Evolutionary conservation across 495 filamentous ascomycete genomes (phyloP), one percentile per base, ranked within the genome.

Genomic region (Aspergillus sclerotiicarbonarius): DNA sequence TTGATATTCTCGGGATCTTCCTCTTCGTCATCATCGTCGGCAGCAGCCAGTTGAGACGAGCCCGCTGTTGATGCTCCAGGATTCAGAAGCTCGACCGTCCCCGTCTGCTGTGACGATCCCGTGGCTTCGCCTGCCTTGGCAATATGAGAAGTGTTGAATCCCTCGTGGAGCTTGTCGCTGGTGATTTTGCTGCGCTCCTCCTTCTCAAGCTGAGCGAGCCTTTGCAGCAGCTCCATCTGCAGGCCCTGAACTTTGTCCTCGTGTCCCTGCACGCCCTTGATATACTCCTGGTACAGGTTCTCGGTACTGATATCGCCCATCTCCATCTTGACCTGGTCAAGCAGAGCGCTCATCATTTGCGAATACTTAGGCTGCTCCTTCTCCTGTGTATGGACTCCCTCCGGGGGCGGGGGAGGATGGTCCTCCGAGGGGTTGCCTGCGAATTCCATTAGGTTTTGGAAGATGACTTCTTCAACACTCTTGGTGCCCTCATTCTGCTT

Each of bases 271-370:
- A 98, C 80, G 54, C 92, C 91, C 29, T 82, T 79, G 25, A 91
- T 75, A 75, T 92, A 96, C 48, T 77, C 86, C 29, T 84, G 75
- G 61, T 87, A 87, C 32, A 87, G 76, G 59, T 87, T 82, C 32
- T 84, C 74, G 4, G 75, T 76, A 10, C 81, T 80, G 53, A 85
- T 83, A 54, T 90, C 86, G 41, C 90, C 90, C 13, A 96, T 80
- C 43, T 91, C 86, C 70, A 89, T 89, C 77, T 97, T 98, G 29
- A 98, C 92, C 68, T 96, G 90, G 64, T 98, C 94, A 7, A 97
- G 82, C 60, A 98, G 63, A 6, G 86, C 82, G 30, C 90, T 88
- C 88, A 98, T 92, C 94, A 98, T 98, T 75, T 91, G 88, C 16
- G 90, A 92, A 67, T 96, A 98, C 6, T 87, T 89, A 1, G 91